Evolutionary conservation across 1,284 basidiomycete species (phyloP).

Genomic region (Chalciporus sp.): DNA sequence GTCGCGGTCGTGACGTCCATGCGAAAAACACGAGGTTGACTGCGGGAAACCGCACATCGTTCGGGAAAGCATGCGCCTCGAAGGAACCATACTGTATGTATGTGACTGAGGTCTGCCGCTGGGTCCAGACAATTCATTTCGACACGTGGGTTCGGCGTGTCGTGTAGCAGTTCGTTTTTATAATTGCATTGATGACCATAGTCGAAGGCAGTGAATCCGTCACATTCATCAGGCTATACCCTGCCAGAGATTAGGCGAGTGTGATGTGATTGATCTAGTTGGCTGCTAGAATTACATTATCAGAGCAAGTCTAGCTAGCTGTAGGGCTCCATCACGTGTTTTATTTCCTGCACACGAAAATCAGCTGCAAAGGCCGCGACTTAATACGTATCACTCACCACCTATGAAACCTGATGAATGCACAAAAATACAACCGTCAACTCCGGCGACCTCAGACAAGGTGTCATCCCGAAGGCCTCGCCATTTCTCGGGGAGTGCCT

Average conservation of each 20-base stretch:
- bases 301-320: constrained; percentile 78
- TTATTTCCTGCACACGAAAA: constrained; percentile 67
- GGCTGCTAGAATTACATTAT: constrained; percentile 27
- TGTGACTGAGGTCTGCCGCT: constrained; percentile 8
- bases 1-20: constrained; percentile 31
- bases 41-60: constrained; percentile 8
- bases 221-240: constrained; percentile 15
- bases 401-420: constrained; percentile 97
- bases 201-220: constrained; percentile 17
- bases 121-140: constrained; percentile 6
- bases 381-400: constrained; percentile 49
- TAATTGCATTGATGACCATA: constrained; percentile 8
- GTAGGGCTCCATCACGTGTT: constrained; percentile 85
- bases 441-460: constrained; percentile 74
- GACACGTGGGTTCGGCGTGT: constrained; percentile 24
- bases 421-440: constrained; percentile 87
- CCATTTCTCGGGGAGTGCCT: constrained; percentile 93
- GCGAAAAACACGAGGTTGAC: constrained; percentile 36
- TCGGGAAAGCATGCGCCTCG: constrained; percentile 1
- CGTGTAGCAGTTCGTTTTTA: constrained; percentile 7
- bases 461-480: constrained; percentile 87
- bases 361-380: constrained; percentile 12
- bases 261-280: neutral
- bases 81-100: constrained; percentile 1
- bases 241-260: neutral